A percentile compares a stretch with the other conserved stretches of the same genome.
phyloP scores from a whole-genome alignment of 139 green algal species.

The Coelastrella sp. region DNA sequence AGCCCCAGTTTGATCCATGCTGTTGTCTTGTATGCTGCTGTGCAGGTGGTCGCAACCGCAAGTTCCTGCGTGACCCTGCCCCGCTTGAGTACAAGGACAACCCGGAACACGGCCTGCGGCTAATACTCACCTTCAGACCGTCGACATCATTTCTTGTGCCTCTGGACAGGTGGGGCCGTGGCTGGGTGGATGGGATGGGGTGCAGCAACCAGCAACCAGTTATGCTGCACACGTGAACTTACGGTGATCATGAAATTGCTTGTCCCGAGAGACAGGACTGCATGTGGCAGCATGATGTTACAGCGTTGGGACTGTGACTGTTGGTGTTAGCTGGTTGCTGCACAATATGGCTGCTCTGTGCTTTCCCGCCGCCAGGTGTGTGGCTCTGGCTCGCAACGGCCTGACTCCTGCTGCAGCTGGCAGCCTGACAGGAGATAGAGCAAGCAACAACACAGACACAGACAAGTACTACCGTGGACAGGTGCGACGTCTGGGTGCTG shows the following conservation, averaged over 20 bases:
- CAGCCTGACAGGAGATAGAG: background rate
- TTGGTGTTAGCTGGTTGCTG: background rate
- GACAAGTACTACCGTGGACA: conserved; percentile 45
- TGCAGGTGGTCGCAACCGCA: conserved; percentile 82
- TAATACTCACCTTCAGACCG: conserved; percentile 96
- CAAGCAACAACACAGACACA: background rate
- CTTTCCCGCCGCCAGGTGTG: conserved; percentile 19
- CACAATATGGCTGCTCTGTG: background rate
- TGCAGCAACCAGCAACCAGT: too few species aligned
- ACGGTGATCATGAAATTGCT: too few species aligned
- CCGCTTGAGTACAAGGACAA: conserved; percentile 90
- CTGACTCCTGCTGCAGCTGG: background rate
- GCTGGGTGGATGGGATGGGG: too few species aligned
- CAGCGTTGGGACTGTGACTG: too few species aligned
- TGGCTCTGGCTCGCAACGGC: conserved; percentile 50
- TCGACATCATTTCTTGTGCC: conserved; percentile 93
- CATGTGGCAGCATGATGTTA: too few species aligned
- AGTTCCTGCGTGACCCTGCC: conserved; percentile 82
- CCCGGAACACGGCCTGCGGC: conserved; percentile 94
- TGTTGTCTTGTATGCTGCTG: background rate
- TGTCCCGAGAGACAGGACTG: too few species aligned
- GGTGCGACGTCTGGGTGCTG: background rate
- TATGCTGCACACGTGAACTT: too few species aligned
- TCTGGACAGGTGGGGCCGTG: conserved; percentile 81
- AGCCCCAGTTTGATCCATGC: background rate